Conservation (phyloP, 345 rosid species). For the Syzygium jambos region DNA sequence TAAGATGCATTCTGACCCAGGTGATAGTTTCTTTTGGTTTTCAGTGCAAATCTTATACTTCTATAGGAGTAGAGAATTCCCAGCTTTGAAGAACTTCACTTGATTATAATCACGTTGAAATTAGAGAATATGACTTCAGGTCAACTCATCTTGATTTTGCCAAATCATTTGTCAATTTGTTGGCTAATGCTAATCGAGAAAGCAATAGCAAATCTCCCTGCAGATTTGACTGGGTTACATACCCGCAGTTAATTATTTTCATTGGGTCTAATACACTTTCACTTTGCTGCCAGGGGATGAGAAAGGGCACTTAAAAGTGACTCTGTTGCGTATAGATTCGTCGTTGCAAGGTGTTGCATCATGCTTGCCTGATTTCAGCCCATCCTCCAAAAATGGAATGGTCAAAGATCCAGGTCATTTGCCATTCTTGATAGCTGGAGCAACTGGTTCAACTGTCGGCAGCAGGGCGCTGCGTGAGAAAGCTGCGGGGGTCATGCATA, state of each 20-base stretch:
- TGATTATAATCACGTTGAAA: neutral
- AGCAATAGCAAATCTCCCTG: neutral
- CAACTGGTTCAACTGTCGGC: slow-evolving; percentile 86
- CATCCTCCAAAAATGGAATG: slow-evolving; percentile 58
- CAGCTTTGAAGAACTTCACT: neutral
- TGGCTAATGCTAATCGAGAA: neutral
- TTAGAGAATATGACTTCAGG: neutral
- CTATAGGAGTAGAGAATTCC: neutral
- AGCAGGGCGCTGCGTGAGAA: slow-evolving; percentile 75
- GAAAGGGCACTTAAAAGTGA: slow-evolving; percentile 96
- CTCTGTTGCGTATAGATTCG: slow-evolving; percentile 94
- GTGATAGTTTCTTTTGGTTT: slow-evolving; percentile 22
- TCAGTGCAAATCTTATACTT: neutral
- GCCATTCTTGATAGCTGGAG: slow-evolving; percentile 91
- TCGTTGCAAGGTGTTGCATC: slow-evolving; percentile 95
- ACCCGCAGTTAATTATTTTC: neutral
- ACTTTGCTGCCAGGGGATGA: slow-evolving; percentile 58
- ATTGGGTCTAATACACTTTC: neutral
- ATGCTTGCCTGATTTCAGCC: slow-evolving; percentile 97
- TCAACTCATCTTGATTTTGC: neutral
- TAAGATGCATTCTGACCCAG: slow-evolving; percentile 75
- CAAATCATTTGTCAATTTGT: neutral
- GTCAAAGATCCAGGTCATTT: slow-evolving; percentile 34
- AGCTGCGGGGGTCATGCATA: slow-evolving; percentile 70
- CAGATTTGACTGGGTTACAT: neutral